Base-by-base conservation (phyloP, 345 rosid genomes). In the Arabis alpina region DNA sequence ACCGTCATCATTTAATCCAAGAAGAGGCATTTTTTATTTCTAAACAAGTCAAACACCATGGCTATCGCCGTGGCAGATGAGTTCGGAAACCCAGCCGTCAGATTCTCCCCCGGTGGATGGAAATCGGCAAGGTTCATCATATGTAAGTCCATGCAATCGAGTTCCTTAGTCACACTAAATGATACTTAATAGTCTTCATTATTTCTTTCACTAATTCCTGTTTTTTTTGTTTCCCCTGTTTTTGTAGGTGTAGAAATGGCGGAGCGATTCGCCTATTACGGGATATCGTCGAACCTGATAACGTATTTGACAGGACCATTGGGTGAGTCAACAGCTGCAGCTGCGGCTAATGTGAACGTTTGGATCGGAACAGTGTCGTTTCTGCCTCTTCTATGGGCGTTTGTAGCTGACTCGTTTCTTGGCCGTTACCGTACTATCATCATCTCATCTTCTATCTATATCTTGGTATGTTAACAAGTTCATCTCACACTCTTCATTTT, bases 391-490 rank as follows among this genome's bases (percentile, higher is more conserved):
- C 65, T 85, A 8, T 91, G 90, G 25, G 92, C 84, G 2, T 82
- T 87, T 66, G 8, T 87, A n/a, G 87, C 96, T n/a, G 96, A 89
- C 43, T 48, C 87, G 3, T 87, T 62, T 56, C 86, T 85, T 4
- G 92, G 92, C 61, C 82, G 87, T 28, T 87, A 82, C 79, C 81
- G 80, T 71, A 87, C 88, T 32, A 81, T 85, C 37, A 43, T 86
- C 5, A 19, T 77, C 59, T 78, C 90, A 53, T 87, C 92, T 58
- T 57, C 81, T 32, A 14, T 89, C 45, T 89, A 83, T 67, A 80
- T 81, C 69, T 41, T 81, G 76, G 87, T 81, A 34, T 37, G 13
- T 54, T 51, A 32, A 6, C 36, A 32, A 32, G 7, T 32, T 32
- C 36, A 7, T 32, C 36, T 32, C 36, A 32, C 7, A 5, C 36